phyloP scores from a whole-genome alignment of 805 yeast species.

The Ogataea paraovalis region DNA sequence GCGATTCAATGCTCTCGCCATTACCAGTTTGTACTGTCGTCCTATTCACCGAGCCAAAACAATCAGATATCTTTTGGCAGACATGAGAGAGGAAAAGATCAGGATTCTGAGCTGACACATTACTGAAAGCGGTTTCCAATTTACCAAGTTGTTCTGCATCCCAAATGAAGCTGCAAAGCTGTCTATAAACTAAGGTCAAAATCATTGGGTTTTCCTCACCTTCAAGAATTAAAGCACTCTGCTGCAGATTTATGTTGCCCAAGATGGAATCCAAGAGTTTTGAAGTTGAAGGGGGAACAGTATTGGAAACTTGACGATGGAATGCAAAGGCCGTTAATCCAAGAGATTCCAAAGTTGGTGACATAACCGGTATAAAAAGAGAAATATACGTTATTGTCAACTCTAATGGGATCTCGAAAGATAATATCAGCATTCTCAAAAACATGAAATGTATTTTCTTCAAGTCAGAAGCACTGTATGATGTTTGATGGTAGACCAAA shows the following conservation, averaged over 20 bases:
- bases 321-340: not conserved
- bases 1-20: too few species aligned
- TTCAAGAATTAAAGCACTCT: not conserved
- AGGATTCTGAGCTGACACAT: not conserved
- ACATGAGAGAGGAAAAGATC: too few species aligned
- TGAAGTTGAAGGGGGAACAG: not conserved
- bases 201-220: not conserved
- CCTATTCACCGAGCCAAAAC: too few species aligned
- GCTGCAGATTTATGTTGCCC: not conserved
- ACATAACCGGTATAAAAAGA: not conserved
- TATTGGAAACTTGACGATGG: not conserved
- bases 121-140: too few species aligned
- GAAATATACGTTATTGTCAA: not conserved
- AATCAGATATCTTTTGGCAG: too few species aligned
- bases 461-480: not conserved
- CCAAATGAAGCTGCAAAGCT: not conserved
- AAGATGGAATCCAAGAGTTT: not conserved
- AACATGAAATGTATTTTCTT: not conserved
- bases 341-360: not conserved
- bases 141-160: not conserved
- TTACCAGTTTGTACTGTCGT: too few species aligned
- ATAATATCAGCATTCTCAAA: not conserved
- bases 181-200: not conserved
- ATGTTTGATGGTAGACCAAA: not conserved
- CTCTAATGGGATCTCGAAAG: not conserved